Conservation (phyloP, 148 eudicot genomes). For the Drosera capensis region DNA sequence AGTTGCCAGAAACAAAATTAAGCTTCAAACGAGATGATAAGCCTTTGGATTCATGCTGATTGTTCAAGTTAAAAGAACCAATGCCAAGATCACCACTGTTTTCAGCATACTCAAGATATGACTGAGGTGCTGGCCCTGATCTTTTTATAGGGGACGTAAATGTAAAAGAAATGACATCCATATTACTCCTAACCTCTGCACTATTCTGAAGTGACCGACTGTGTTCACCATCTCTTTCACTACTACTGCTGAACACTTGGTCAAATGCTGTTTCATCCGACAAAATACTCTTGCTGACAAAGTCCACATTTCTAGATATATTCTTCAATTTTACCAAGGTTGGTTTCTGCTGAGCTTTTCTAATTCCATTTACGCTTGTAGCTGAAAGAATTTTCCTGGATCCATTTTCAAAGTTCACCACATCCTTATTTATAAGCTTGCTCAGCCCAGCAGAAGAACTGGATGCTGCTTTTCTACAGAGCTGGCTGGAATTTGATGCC, state of each 20-base stretch:
- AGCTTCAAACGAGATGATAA: conserved; percentile 24
- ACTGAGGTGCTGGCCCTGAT: conserved; percentile 17
- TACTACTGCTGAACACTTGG: conserved; percentile 13
- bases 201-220: conserved; percentile 20
- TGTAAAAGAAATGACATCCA: conserved; percentile 90
- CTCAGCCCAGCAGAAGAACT: conserved; percentile 25
- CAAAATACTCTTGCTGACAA: conserved; percentile 13
- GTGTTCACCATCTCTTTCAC: conserved; percentile 29
- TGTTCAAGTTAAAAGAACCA: conserved; percentile 13
- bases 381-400: conserved; percentile 29
- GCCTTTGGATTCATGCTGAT: conserved; percentile 15
- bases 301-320: conserved; percentile 27
- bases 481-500: conserved; percentile 26
- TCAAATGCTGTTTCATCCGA: conserved; percentile 16
- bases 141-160: conserved; percentile 86
- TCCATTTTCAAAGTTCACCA: conserved; percentile 21
- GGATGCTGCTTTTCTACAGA: conserved; percentile 26
- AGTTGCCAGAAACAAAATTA: conserved; percentile 44
- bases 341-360: too few relatives aligned
- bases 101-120: conserved; percentile 21
- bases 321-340: conserved; percentile 29
- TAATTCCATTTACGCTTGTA: conserved; percentile 22
- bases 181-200: conserved; percentile 31
- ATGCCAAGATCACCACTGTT: conserved; percentile 8
- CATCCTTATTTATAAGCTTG: conserved; percentile 43